phyloP scores from a whole-genome alignment of 169 alveolate genomes.

The Fabrea salina region DNA sequence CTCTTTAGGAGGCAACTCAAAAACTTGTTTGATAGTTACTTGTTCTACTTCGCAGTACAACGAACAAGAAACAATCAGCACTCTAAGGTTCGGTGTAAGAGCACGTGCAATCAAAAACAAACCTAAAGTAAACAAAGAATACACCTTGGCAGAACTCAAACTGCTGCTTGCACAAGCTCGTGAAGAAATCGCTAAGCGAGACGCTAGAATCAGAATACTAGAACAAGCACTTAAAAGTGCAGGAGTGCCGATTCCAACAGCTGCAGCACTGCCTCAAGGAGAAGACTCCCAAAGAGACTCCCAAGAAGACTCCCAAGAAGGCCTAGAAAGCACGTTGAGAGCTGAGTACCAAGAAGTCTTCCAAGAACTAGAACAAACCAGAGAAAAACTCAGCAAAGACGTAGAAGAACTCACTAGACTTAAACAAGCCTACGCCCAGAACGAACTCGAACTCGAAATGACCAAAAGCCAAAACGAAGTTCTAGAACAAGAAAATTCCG shows the following conservation, averaged over 20 bases:
- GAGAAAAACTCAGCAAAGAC: background rate
- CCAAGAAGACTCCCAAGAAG: background rate
- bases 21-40: slow-evolving; percentile 81
- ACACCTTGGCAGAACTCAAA: slow-evolving; percentile 72
- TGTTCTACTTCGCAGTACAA: slow-evolving; percentile 80
- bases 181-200: slow-evolving; percentile 41
- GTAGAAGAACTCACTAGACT: background rate
- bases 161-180: slow-evolving; percentile 60
- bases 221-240: slow-evolving; percentile 26
- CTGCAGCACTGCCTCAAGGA: background rate
- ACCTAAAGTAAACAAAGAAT: slow-evolving; percentile 84
- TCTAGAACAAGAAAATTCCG: background rate
- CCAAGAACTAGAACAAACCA: background rate
- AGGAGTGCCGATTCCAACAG: too few relatives aligned
- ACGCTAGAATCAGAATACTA: slow-evolving; percentile 7
- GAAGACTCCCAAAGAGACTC: background rate
- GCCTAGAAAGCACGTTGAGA: too few relatives aligned
- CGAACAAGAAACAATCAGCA: slow-evolving; percentile 77
- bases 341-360: background rate
- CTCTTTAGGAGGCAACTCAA: slow-evolving; percentile 88
- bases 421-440: background rate
- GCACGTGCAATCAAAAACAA: slow-evolving; percentile 85
- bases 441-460: background rate
- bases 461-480: background rate
- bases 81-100: slow-evolving; percentile 87